These are phyloP conservation scores for Parietichytrium sp. DNA, from an alignment of 108 stramenopile species.

Conservation along the genomic window DNA sequence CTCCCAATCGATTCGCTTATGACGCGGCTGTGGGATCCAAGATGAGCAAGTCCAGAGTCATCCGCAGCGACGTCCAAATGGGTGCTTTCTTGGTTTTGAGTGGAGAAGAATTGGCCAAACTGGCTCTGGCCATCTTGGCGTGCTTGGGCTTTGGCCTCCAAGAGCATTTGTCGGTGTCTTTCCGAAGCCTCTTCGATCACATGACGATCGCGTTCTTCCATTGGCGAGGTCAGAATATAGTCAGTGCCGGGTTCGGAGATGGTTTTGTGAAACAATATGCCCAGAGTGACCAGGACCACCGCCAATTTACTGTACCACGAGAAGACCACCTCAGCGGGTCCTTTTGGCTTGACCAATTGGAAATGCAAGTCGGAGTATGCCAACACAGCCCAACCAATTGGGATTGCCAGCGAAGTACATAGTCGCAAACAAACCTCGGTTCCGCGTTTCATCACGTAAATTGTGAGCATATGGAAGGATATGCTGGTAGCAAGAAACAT, in stretches of 20 bases:
- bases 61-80: too few relatives aligned
- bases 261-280: constrained; percentile 28
- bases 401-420: constrained; percentile 22
- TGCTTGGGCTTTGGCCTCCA: background rate
- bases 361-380: background rate
- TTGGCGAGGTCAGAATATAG: constrained; percentile 31
- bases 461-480: constrained; percentile 87
- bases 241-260: constrained; percentile 2
- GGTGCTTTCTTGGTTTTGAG: too few relatives aligned
- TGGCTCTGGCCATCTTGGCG: too few relatives aligned
- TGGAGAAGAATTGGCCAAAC: too few relatives aligned
- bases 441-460: constrained; percentile 71
- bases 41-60: too few relatives aligned
- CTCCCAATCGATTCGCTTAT: too few relatives aligned
- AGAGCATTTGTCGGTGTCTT: background rate
- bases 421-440: background rate
- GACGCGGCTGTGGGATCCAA: too few relatives aligned
- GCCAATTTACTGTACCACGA: background rate
- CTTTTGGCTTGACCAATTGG: background rate
- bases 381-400: constrained; percentile 23
- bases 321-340: background rate
- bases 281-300: background rate
- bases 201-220: background rate
- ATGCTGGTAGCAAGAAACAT: constrained; percentile 85
- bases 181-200: constrained; percentile 29